These are phyloP conservation scores for Comarum palustre DNA, from an alignment of 306 rosid species.

Conservation along the genomic window DNA sequence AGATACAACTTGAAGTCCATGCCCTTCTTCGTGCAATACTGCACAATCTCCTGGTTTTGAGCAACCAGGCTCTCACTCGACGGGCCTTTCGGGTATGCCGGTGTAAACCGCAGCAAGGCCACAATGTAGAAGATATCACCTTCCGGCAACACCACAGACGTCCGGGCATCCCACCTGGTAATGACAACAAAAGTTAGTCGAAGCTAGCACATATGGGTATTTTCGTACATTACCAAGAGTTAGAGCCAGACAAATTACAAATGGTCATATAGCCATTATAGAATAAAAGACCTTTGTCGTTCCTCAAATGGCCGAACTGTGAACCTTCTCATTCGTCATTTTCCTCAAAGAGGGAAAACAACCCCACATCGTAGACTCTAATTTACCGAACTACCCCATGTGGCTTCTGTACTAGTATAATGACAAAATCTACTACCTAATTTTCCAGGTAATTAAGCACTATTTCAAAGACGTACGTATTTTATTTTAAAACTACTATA, in stretches of 20 bases:
- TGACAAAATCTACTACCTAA: neutral
- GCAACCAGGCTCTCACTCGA: slow-evolving; percentile 44
- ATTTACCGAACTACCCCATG: slow-evolving; percentile 13
- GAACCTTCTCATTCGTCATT: slow-evolving; percentile 11
- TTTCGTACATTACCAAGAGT: slow-evolving; percentile 12
- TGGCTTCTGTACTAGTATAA: neutral
- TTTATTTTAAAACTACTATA: neutral
- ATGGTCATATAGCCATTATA: slow-evolving; percentile 49
- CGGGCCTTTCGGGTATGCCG: slow-evolving; percentile 55
- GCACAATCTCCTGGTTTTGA: slow-evolving; percentile 66
- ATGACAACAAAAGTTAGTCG: neutral
- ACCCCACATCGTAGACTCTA: neutral
- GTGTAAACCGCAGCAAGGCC: slow-evolving; percentile 69
- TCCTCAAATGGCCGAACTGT: slow-evolving; percentile 40
- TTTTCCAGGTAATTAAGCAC: neutral
- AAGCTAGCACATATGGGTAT: slow-evolving; percentile 4
- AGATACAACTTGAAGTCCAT: slow-evolving; percentile 77
- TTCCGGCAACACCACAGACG: slow-evolving; percentile 69
- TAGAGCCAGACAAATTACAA: slow-evolving; percentile 34
- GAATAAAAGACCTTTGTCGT: slow-evolving; percentile 55
- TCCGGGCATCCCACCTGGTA: slow-evolving; percentile 84
- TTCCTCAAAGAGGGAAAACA: slow-evolving; percentile 17
- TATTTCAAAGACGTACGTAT: neutral
- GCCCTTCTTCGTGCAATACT: slow-evolving; percentile 12
- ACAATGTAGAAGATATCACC: slow-evolving; percentile 83